These are phyloP conservation scores for Lactuca saligna DNA, from an alignment of 129 eudicot species.

Conservation along the genomic window DNA sequence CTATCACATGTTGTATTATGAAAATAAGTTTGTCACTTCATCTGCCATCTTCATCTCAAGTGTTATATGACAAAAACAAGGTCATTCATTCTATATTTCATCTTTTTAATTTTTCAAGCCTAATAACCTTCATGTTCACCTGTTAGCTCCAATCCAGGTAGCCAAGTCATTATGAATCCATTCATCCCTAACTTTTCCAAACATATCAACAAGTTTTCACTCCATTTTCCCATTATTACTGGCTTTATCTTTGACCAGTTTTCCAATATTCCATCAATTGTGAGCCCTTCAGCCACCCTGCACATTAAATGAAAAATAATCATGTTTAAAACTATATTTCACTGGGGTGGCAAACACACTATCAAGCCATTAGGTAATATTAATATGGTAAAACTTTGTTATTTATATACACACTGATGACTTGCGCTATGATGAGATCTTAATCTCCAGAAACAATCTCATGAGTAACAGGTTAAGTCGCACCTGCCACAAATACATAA, in stretches of 20 bases:
- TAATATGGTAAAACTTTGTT: constrained; percentile 9
- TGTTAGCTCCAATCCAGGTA: constrained; percentile 93
- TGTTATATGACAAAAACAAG: too few species aligned
- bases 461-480: constrained; percentile 87
- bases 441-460: constrained; percentile 78
- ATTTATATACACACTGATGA: constrained; percentile 61
- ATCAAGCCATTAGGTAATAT: background rate
- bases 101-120: too few species aligned
- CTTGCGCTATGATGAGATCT: constrained; percentile 65
- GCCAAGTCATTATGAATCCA: constrained; percentile 90
- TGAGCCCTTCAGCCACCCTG: constrained; percentile 88
- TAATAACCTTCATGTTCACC: constrained; percentile 33
- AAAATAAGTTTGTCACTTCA: too few species aligned
- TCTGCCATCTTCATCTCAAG: too few species aligned
- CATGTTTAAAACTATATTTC: constrained; percentile 23
- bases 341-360: background rate
- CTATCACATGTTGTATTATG: too few species aligned
- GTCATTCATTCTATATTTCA: too few species aligned
- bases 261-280: constrained; percentile 69
- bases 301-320: constrained; percentile 30
- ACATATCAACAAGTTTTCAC: constrained; percentile 85
- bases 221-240: constrained; percentile 80
- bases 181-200: constrained; percentile 93
- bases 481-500: constrained; percentile 48
- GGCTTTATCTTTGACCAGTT: constrained; percentile 75